A percentile compares a stretch with the other conserved stretches of the same genome.
phyloP scores from a whole-genome alignment of 805 yeast species.

The Lipomyces mesembrius region DNA sequence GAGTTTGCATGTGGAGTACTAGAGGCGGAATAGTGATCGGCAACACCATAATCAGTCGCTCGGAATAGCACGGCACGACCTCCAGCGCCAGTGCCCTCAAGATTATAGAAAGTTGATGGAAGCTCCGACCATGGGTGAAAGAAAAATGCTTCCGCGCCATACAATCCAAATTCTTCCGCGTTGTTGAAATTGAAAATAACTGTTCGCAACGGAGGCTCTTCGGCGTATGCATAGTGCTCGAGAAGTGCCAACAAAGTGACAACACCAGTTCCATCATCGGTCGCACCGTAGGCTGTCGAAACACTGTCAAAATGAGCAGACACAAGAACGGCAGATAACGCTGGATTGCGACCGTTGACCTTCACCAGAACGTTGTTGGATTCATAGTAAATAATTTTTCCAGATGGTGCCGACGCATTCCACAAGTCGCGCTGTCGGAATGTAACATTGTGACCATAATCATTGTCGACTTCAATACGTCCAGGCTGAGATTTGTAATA shows the following conservation, averaged over 20 bases:
- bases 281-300: constrained; percentile 83
- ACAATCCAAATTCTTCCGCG: constrained; percentile 85
- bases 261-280: constrained; percentile 91
- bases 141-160: constrained; percentile 79
- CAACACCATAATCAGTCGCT: constrained; percentile 60
- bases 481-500: constrained; percentile 43
- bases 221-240: constrained; percentile 50
- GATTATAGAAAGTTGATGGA: constrained; percentile 68
- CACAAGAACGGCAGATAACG: constrained; percentile 68
- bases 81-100: constrained; percentile 95
- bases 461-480: constrained; percentile 49
- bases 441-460: constrained; percentile 51
- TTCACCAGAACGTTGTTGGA: constrained; percentile 80
- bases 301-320: constrained; percentile 91
- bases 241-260: constrained; percentile 78
- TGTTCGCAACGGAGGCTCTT: constrained; percentile 62
- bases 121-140: constrained; percentile 73
- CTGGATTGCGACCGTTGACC: constrained; percentile 63
- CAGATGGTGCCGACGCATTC: constrained; percentile 48
- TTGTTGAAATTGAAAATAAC: constrained; percentile 84
- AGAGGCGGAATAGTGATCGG: constrained; percentile 57
- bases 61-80: constrained; percentile 83
- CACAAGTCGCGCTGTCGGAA: constrained; percentile 53
- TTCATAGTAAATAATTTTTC: constrained; percentile 73
- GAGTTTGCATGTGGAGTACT: constrained; percentile 76